Evolutionary conservation across 371 early-diverging fungal species (phyloP), one percentile per base, ranked within the genome.

Genomic region (Nematocida homosporus): DNA sequence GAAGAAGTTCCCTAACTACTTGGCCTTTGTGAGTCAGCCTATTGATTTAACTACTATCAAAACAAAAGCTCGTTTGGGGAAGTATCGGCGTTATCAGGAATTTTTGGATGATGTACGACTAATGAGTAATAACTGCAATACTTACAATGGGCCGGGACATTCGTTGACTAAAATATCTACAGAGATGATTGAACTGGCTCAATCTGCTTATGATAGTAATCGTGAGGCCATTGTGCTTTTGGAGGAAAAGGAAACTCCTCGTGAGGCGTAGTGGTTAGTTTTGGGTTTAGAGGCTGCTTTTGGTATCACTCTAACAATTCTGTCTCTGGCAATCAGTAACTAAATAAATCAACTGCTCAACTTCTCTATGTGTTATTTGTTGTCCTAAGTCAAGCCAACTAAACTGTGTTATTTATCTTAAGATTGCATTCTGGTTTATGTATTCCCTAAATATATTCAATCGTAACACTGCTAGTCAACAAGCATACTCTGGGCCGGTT

Each of bases 1-100:
- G 1, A 85, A 85, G 61, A 85, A 82, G 56, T 85, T 84, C 61
- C 83, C 84, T 25, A 78, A 83, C 47, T 85, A 85, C 68, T 50
- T 23, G 16, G 41, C 16, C 20, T 76, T 82, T 51, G 65, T 85
- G n/a, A 38, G 41, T 13, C 55, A 75, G 42, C 84, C 85, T 44
- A 84, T 85, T 34, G 84, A 84, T 60, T 69, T 85, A 25, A 60
- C 66, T 29, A 81, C 81, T 25, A 85, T 85, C 18, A 83, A 81
- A 57, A 78, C 41, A 2, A 81, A 81, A 35, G 79, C 79, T n/a
- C 78, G 78, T 48, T 54, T 66, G 8, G 37, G 59, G 47, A 77
- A 77, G 40, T 85, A 85, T 53, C 69, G 30, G 20, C 78, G 32
- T 32, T 84, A 60, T 66, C 35, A 20, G 6, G 81, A 77, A 6